Base-by-base conservation (phyloP, 306 rosid genomes). In the Neltuma alba region DNA sequence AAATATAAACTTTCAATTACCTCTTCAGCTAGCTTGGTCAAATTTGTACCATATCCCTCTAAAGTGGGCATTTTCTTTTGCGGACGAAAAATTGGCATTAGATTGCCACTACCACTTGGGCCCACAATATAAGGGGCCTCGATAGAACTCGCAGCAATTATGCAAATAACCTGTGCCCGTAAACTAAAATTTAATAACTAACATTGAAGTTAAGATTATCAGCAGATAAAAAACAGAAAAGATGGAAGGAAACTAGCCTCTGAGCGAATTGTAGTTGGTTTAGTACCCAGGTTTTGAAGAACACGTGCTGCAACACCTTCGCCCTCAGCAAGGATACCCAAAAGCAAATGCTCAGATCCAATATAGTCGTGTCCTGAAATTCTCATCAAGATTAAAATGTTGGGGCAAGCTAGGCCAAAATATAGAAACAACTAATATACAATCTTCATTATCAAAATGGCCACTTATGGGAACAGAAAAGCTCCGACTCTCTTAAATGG, bases 271-370 rank as follows among this genome's bases (percentile, higher is more conserved):
- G 86, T 95, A 81, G 92, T 91, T 10, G 98, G 99, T 70, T 92
- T 95, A 60, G 99, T 96, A 79, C 98, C 98, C 65, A 95, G 79
- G 77, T 91, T 95, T 76, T 92, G 98, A 78, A 95, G 94, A 85
- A 91, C 99, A 80, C 96, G 97, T 76, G 99, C 97, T 37, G 99
- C 98, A 36, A 92, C 98, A 62, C 99, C 95, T 83, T 95, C 97
- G 50, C 99, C 97, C 83, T 92, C 99, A 70, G 98, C 88, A 78
- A 95, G 94, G 81, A 95, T 86, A 75, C 99, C 99, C 72, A 95
- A 86, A 67, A 95, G 99, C 92, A 95, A 89, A 87, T 95, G 99
- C 89, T 95, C 99, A 3, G 99, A 92, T 76, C 98, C 99, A 77
- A 94, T 92, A 79, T 92, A 92, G 54, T 91, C 89, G 80, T 94